Evolutionary conservation across 2,329 filamentous ascomycete genomes (phyloP).

Genomic region (Trichoderma arundinaceum): DNA sequence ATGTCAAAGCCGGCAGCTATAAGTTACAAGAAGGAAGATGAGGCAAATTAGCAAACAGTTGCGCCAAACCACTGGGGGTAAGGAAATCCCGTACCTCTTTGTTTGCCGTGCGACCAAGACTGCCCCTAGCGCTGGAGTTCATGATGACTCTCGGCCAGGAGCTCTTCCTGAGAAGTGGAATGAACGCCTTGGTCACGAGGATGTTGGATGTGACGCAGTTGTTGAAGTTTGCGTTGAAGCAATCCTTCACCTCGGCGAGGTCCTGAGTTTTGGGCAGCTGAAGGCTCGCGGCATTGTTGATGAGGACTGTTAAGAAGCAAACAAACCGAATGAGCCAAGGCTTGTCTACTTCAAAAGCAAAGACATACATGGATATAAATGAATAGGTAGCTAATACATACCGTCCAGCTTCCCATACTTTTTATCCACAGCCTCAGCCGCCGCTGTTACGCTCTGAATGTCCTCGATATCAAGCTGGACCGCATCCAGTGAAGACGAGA

Average conservation of each 20-base stretch:
- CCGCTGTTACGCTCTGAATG: slow-evolving; percentile 31
- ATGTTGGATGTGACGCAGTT: slow-evolving; percentile 34
- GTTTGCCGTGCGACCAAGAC: slow-evolving; percentile 32
- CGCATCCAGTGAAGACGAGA: slow-evolving; percentile 21
- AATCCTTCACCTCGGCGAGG: slow-evolving; percentile 23
- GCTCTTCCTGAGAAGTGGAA: slow-evolving; percentile 28
- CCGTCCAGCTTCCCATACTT: slow-evolving; percentile 35
- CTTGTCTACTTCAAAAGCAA: not conserved
- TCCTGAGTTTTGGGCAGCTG: slow-evolving; percentile 8
- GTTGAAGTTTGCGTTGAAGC: slow-evolving; percentile 32
- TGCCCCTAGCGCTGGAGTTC: slow-evolving; percentile 34
- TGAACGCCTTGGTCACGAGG: slow-evolving; percentile 31
- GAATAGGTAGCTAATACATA: slow-evolving; percentile 3
- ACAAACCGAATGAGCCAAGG: not conserved
- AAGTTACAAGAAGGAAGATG: too few relatives aligned
- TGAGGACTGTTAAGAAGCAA: not conserved
- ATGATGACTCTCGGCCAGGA: slow-evolving; percentile 34
- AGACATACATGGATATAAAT: not conserved
- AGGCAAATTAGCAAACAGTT: not conserved
- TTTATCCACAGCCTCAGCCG: slow-evolving; percentile 28
- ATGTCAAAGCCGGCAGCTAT: slow-evolving; percentile 14
- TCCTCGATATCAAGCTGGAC: slow-evolving; percentile 34
- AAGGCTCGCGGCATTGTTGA: slow-evolving; percentile 32
- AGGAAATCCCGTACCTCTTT: slow-evolving; percentile 24
- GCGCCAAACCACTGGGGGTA: not conserved